phyloP scores from a whole-genome alignment of 768 basidiomycete species.

The Lactifluus subvellereus region DNA sequence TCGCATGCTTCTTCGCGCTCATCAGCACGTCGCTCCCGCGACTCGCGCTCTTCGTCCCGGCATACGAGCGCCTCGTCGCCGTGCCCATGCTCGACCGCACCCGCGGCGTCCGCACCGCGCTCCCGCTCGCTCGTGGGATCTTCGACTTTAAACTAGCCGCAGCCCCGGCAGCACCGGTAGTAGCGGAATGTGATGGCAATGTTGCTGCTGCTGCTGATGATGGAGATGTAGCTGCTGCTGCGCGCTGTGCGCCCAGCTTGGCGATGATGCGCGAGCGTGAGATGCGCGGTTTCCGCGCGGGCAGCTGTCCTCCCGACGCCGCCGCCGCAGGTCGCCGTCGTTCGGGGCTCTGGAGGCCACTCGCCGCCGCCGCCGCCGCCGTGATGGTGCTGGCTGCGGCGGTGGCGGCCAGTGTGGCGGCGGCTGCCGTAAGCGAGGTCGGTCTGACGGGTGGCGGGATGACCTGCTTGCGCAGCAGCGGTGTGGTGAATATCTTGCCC shows the following conservation, averaged over 20 bases:
- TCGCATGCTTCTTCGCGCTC: constrained; percentile 66
- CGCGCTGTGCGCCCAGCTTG: constrained; percentile 65
- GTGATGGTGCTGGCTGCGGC: background rate
- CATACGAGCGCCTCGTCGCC: constrained; percentile 32
- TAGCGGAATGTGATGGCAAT: constrained; percentile 3
- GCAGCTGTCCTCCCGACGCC: constrained; percentile 28
- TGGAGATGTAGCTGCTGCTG: constrained; percentile 30
- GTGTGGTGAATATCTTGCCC: constrained; percentile 48
- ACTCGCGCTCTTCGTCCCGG: constrained; percentile 29
- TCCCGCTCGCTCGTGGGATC: constrained; percentile 14
- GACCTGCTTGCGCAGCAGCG: constrained; percentile 32
- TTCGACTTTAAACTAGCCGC: background rate
- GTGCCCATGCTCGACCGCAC: constrained; percentile 46
- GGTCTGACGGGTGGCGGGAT: constrained; percentile 22
- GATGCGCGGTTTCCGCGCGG: constrained; percentile 65
- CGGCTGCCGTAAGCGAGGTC: constrained; percentile 30
- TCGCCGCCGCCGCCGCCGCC: background rate
- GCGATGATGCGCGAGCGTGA: constrained; percentile 80
- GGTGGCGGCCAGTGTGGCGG: constrained; percentile 24
- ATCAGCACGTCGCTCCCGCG: constrained; percentile 39
- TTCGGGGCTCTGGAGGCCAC: background rate
- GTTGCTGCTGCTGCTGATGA: background rate
- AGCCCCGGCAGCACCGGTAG: background rate
- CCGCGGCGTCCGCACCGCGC: constrained; percentile 24
- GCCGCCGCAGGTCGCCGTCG: background rate